Evolutionary conservation across 805 yeast species (phyloP).

Genomic region (Kluyveromyces aestuarii): DNA sequence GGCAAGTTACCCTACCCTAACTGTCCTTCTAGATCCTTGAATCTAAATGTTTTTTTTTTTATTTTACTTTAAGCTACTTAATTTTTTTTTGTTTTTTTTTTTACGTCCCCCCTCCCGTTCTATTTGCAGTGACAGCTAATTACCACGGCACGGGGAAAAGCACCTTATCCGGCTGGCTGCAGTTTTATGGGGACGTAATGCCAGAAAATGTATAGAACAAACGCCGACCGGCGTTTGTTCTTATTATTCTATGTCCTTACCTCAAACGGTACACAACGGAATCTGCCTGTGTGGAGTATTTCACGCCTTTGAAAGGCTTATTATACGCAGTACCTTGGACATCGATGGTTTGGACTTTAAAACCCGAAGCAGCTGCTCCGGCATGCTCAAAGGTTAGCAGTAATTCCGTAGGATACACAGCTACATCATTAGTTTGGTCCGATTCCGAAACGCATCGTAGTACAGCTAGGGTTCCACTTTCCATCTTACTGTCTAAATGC

Average conservation of each 20-base stretch:
- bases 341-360: slow-evolving; percentile 56
- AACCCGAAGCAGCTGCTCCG: slow-evolving; percentile 70
- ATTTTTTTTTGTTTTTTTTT: too few species aligned
- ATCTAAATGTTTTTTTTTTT: too few species aligned
- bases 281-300: slow-evolving; percentile 61
- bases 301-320: slow-evolving; percentile 86
- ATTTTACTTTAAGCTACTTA: too few species aligned
- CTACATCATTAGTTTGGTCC: neutral
- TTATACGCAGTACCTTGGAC: slow-evolving; percentile 34
- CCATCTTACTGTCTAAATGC: slow-evolving; percentile 2
- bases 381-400: slow-evolving; percentile 39
- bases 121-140: too few species aligned
- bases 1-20: too few species aligned
- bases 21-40: too few species aligned
- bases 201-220: neutral
- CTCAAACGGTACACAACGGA: slow-evolving; percentile 28
- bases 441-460: slow-evolving; percentile 1
- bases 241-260: neutral
- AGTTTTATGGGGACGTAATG: too few species aligned
- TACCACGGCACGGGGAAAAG: too few species aligned
- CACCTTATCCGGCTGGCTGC: too few species aligned
- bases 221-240: neutral
- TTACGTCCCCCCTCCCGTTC: too few species aligned
- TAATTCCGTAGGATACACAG: neutral
- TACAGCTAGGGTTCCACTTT: slow-evolving; percentile 1